phyloP scores from a whole-genome alignment of 1,284 basidiomycete genomes.

The Puccinia coronata region DNA sequence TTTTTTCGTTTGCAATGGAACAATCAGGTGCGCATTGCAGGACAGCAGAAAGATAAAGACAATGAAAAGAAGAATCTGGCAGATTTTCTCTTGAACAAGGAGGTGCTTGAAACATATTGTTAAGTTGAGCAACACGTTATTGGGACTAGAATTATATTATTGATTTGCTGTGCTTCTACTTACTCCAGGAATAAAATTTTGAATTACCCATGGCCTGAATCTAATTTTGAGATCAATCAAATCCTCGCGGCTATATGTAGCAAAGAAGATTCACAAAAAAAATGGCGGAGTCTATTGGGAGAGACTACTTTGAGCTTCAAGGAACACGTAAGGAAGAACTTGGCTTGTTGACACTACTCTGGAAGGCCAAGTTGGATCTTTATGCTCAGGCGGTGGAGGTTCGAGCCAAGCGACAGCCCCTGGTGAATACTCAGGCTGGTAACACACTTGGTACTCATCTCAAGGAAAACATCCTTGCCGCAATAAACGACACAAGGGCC shows the following conservation, averaged over 20 bases:
- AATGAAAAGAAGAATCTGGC: not conserved
- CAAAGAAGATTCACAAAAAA: not conserved
- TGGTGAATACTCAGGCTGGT: not conserved
- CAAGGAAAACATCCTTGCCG: not conserved
- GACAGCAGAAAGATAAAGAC: not conserved
- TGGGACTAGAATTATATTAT: not conserved
- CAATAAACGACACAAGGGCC: not conserved
- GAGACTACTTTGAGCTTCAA: not conserved
- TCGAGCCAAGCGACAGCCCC: not conserved
- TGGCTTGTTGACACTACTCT: not conserved
- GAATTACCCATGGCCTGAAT: not conserved
- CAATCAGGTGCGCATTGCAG: not conserved
- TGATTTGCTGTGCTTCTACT: not conserved
- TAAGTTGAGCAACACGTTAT: not conserved
- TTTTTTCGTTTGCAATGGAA: slow-evolving; percentile 1
- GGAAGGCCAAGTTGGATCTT: not conserved
- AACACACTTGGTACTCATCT: not conserved
- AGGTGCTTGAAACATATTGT: not conserved
- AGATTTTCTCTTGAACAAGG: not conserved
- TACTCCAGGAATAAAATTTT: too few species aligned
- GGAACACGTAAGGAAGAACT: not conserved
- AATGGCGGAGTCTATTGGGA: not conserved
- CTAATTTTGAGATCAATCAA: not conserved
- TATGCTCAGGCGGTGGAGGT: not conserved
- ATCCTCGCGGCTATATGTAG: not conserved